Base-by-base conservation (phyloP, 208 protist species). In the Trypanosoma scelopori region DNA sequence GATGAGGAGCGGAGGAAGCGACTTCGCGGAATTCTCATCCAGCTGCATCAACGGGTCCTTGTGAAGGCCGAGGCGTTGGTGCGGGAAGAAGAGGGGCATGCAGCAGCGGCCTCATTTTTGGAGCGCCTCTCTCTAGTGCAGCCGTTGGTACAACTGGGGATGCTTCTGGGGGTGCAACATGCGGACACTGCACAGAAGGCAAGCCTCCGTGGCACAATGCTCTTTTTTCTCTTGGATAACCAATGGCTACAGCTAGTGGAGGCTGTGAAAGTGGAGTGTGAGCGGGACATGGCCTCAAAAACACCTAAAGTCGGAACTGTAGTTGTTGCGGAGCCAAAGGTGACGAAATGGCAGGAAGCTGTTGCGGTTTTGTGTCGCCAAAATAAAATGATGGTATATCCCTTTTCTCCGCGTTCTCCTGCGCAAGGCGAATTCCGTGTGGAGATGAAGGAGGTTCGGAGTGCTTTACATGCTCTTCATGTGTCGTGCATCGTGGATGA, bases 151-250 rank as follows among this genome's bases (percentile, higher is more conserved):
- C 43, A 66, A 27, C 32, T 64, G 46, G 66, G 55, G 16, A 11
- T 71, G 22, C 41, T 59, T 43, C 42, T 71, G 18, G 41, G 20
- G 23, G 39, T 65, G 20, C 46, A 62, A 5, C 57, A 28, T 5
- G 48, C 23, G 11, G 35, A 53, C 42, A 13, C 18, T 30, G 48
- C n/a, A 16, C 35, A 25, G 39, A 25, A 15, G 15, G 50, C 1
- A 28, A 55, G 39, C n/a, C n/a, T 65, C 4, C 45, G 37, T 12
- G 39, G 6, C 3, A 41, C 45, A 37, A 46, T 73, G 5, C 48
- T 73, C 7, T 73, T 73, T 66, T 73, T 62, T 41, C 42, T 73
- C 20, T 39, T 39, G 20, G 51, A 59, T 30, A 12, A 57, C 1
- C 41, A 67, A 22, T 56, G 55, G 55, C n/a, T 43, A 16, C 30